Conservation (phyloP, 2,329 filamentous ascomycete genomes). For the Cercospora zeae-maydis region DNA sequence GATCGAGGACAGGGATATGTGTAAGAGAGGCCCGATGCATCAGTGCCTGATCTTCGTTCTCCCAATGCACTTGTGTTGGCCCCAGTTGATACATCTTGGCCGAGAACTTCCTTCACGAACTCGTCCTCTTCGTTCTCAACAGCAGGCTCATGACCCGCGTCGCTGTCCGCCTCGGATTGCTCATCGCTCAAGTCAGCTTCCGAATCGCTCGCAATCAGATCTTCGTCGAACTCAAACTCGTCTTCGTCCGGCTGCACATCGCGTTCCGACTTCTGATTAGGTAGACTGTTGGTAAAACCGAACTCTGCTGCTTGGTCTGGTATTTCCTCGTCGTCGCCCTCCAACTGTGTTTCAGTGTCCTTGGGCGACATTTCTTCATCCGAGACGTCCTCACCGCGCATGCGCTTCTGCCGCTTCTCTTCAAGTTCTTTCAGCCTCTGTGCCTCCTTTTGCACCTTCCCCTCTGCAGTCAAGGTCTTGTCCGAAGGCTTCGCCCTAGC, state of each 20-base stretch:
- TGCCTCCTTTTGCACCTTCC: constrained; percentile 74
- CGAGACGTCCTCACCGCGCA: constrained; percentile 78
- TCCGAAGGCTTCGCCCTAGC: constrained; percentile 80
- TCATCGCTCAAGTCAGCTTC: constrained; percentile 17
- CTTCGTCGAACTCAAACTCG: constrained; percentile 85
- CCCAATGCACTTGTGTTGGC: constrained; percentile 38
- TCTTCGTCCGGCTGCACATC: constrained; percentile 87
- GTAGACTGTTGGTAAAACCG: constrained; percentile 59
- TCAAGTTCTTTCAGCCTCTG: constrained; percentile 75
- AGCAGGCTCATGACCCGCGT: constrained; percentile 20
- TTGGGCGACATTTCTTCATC: constrained; percentile 50
- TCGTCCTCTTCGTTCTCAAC: constrained; percentile 47
- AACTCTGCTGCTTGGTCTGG: constrained; percentile 59
- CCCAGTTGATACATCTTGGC: constrained; percentile 10
- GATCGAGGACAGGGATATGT: constrained; percentile 82
- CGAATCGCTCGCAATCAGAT: constrained; percentile 78
- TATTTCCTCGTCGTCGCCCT: constrained; percentile 39
- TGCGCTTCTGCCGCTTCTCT: constrained; percentile 74
- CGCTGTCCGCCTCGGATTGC: constrained; percentile 22
- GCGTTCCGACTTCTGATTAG: constrained; percentile 35
- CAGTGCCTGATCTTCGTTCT: constrained; percentile 38
- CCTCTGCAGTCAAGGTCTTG: constrained; percentile 86
- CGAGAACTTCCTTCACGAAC: constrained; percentile 46
- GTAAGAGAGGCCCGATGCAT: constrained; percentile 59
- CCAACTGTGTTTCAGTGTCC: constrained; percentile 29